These are phyloP conservation scores for Brassica napus DNA, from an alignment of 345 rosid genomes.

Conservation along the genomic window DNA sequence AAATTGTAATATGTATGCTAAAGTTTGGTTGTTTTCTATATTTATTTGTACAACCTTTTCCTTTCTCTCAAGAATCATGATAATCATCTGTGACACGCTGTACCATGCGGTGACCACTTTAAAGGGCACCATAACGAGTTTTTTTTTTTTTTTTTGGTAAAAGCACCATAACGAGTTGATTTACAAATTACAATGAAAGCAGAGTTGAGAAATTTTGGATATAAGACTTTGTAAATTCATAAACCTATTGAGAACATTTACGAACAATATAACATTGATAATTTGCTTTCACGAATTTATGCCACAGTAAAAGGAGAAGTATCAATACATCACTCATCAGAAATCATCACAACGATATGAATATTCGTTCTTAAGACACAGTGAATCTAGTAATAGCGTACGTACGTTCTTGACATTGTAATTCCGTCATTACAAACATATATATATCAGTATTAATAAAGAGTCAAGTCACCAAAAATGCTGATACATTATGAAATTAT, in stretches of 20 bases:
- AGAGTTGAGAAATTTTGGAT: not conserved
- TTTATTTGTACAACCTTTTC: not conserved
- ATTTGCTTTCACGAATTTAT: not conserved
- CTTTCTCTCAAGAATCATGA: not conserved
- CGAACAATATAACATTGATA: conserved; percentile 6
- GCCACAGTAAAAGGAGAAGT: conserved; percentile 12
- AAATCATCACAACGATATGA: conserved; percentile 16
- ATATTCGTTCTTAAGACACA: conserved; percentile 8
- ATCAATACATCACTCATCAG: conserved; percentile 19
- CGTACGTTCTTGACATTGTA: conserved; percentile 13
- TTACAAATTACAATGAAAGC: not conserved
- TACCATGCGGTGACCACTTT: conserved; percentile 13
- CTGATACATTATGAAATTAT: conserved; percentile 27
- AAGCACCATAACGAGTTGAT: conserved; percentile 14
- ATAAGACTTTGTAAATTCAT: not conserved
- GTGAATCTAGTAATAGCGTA: conserved; percentile 13
- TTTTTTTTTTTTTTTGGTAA: no score
- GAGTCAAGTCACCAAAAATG: conserved; percentile 15
- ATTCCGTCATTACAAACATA: conserved; percentile 19
- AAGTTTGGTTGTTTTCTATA: not conserved
- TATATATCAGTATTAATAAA: conserved; percentile 10
- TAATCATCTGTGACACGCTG: conserved; percentile 24
- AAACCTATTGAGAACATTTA: not conserved
- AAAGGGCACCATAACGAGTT: conserved; percentile 19
- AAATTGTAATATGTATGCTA: not conserved